phyloP scores from a whole-genome alignment of 192 early-diverging fungal genomes.

The Dissophora ornata region DNA sequence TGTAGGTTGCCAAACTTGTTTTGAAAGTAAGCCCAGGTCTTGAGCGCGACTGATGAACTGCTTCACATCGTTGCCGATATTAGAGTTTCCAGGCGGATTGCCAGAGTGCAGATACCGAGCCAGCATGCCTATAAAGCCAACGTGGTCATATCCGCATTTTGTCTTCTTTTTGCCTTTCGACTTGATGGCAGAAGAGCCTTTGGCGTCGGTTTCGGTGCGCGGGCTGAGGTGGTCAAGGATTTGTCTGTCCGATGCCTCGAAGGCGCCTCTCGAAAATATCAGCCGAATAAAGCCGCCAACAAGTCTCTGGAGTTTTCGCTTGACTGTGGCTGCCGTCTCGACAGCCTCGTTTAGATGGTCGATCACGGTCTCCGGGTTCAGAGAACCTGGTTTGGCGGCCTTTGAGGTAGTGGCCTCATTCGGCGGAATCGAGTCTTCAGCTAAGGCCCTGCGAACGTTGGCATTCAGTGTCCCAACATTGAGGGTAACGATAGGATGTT shows the following conservation, averaged over 20 bases:
- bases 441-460: neutral
- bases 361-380: constrained; percentile 3
- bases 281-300: neutral
- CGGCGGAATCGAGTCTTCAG: neutral
- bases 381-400: too few species aligned
- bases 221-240: neutral
- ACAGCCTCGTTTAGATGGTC: neutral
- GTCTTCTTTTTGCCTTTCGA: too few species aligned
- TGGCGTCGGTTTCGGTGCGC: too few species aligned
- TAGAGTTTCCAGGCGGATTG: neutral
- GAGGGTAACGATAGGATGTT: constrained; percentile 10
- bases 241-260: neutral
- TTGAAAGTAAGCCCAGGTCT: neutral
- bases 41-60: constrained; percentile 4
- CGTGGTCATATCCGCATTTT: neutral
- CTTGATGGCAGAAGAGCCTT: too few species aligned
- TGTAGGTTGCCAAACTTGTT: too few species aligned
- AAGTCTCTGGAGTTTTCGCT: neutral
- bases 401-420: too few species aligned
- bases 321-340: neutral
- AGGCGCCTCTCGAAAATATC: neutral
- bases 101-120: constrained; percentile 5
- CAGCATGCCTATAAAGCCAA: neutral
- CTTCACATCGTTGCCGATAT: neutral
- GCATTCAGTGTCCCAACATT: constrained; percentile 11